Evolutionary conservation across 176 grass and related monocot species (phyloP).

Genomic region (Cocos nucifera): DNA sequence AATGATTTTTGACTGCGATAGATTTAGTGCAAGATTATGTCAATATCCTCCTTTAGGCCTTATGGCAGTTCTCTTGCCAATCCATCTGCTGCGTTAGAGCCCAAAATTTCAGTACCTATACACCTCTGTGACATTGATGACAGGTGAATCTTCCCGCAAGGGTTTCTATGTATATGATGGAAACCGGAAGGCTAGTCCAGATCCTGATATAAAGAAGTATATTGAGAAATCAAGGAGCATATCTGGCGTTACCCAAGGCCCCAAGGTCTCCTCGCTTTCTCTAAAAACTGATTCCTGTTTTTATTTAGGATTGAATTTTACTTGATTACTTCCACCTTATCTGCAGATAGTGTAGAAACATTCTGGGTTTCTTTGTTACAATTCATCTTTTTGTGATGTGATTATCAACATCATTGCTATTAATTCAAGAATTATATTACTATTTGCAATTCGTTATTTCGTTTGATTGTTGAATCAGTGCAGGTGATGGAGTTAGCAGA

Average conservation of each 20-base stretch:
- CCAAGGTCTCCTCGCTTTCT: constrained; percentile 33
- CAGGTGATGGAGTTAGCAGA: constrained; percentile 58
- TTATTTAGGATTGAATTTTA: background rate
- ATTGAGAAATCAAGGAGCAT: constrained; percentile 75
- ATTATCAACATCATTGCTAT: no score
- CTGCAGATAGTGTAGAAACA: no score
- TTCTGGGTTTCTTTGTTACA: no score
- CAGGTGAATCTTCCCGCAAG: constrained; percentile 64
- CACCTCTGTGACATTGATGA: constrained; percentile 1
- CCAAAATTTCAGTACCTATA: background rate
- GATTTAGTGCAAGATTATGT: no score
- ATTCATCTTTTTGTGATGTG: no score
- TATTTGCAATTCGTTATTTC: no score
- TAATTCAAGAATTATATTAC: no score
- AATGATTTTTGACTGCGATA: background rate
- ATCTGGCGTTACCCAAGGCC: constrained; percentile 46
- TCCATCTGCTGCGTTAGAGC: background rate
- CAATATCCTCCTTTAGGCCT: no score
- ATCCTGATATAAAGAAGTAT: constrained; percentile 64
- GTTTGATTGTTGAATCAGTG: background rate
- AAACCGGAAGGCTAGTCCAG: constrained; percentile 70
- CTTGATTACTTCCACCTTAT: no score
- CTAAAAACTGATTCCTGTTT: constrained; percentile 1
- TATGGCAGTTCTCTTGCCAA: background rate
- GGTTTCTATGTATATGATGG: constrained; percentile 96